Base-by-base conservation (phyloP, 306 rosid species). In the Vigna trinervia region DNA sequence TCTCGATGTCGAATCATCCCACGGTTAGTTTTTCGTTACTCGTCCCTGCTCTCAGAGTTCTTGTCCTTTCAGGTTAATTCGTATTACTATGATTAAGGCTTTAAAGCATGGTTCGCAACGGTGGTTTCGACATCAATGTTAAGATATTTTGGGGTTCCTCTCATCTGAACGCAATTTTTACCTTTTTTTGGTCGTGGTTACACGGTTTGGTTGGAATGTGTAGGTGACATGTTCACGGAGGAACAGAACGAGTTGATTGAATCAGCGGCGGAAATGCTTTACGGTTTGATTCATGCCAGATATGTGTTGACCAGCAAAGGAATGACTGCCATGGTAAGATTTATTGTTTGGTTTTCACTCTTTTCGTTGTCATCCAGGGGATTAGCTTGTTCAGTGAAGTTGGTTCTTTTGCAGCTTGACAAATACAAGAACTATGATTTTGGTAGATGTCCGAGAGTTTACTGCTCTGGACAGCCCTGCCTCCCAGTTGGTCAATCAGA, bases 401-500 rank as follows among this genome's bases (percentile, higher is more conserved):
- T 48, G 56, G 61, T 75, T 46, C 23, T 78, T 77, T 61, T 83
- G 64, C 91, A 95, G 99, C 86, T 92, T 51, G 99, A 95, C 87
- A 95, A 95, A 86, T 95, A 87, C 86, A 95, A 95, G 85, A 95
- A 87, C 82, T 92, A 95, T 71, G 99, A 95, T 78, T 95, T 92
- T 78, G 99, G 99, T 34, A 86, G 99, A 86, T 95, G 99, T 87
- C 99, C 99, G 7, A 87, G 99, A 88, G 99, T 95, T 74, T 95
- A 92, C 82, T 95, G 99, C 84, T 95, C 96, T 82, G 99, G 99
- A 79, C 99, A 95, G 73, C 99, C 97, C 48, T 95, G 99, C 81
- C 97, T 95, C 85, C 99, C 99, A 19, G 94, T 95, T 85, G 99
- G 99, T 26, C 99, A 95, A 79, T 92, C 99, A 0, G 99, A 95